A percentile compares a stretch with the other conserved stretches of the same genome.
phyloP scores from a whole-genome alignment of 192 early-diverging fungal genomes.

The Umbelopsis isabellina region DNA sequence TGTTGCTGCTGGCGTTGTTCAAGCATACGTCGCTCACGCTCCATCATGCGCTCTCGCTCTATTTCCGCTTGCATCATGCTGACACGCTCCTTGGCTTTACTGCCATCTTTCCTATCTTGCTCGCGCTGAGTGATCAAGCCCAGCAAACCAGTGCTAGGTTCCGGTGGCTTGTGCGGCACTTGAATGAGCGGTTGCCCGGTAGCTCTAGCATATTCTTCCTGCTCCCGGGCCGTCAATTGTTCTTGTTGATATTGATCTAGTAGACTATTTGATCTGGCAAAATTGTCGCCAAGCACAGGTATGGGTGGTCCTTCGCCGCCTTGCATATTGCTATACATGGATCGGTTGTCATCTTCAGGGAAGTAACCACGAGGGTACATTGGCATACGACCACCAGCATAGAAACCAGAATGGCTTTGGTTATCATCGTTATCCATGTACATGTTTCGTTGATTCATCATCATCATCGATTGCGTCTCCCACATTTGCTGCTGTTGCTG shows the following conservation, averaged over 20 bases:
- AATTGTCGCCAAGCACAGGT: conserved; percentile 36
- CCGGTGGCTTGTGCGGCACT: conserved; percentile 39
- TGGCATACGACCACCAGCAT: background rate
- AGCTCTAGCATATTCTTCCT: conserved; percentile 36
- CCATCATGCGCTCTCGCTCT: conserved; percentile 33
- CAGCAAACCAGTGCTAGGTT: conserved; percentile 41
- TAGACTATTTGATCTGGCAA: conserved; percentile 42
- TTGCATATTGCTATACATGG: conserved; percentile 17
- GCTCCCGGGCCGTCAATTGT: conserved; percentile 39
- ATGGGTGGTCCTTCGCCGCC: conserved; percentile 36
- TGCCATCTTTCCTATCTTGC: conserved; percentile 34
- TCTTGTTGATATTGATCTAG: conserved; percentile 38
- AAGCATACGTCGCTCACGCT: conserved; percentile 37
- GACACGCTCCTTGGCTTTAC: conserved; percentile 20
- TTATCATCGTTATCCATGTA: conserved; percentile 2
- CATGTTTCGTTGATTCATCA: background rate
- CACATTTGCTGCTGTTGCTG: conserved; percentile 22
- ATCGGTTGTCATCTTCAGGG: conserved; percentile 14
- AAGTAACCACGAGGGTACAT: conserved; percentile 14
- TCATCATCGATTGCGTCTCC: conserved; percentile 19
- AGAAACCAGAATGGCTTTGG: conserved; percentile 3
- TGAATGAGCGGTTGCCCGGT: conserved; percentile 42
- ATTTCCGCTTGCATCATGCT: conserved; percentile 26
- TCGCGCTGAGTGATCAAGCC: conserved; percentile 47
- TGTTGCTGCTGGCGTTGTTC: conserved; percentile 39